Evolutionary conservation across 164 flowering plant genomes (phyloP).

Genomic region (Umbellularia californica): DNA sequence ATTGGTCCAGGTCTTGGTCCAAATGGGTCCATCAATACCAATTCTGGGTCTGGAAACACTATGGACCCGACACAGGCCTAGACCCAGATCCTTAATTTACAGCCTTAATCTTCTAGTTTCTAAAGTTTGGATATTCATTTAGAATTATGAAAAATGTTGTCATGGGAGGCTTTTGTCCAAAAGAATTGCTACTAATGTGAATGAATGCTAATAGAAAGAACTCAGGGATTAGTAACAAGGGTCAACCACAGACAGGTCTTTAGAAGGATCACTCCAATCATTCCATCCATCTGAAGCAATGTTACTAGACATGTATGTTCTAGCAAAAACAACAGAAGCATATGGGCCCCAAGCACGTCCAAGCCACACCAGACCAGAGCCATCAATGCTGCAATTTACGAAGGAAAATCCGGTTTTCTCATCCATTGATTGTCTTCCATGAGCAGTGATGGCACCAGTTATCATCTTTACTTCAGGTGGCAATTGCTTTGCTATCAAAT

Average conservation of each 20-base stretch:
- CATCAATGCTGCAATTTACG: conserved; percentile 54
- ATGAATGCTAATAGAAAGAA: not conserved
- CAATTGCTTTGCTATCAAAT: conserved; percentile 36
- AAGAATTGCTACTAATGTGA: not conserved
- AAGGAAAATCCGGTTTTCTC: conserved; percentile 76
- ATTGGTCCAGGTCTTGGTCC: too few relatives aligned
- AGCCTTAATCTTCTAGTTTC: not conserved
- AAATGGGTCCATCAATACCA: too few relatives aligned
- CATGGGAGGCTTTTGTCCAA: not conserved
- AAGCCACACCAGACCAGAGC: conserved; percentile 67
- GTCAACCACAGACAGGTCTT: conserved; percentile 38
- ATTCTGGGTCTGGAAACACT: too few relatives aligned
- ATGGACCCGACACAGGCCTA: too few relatives aligned
- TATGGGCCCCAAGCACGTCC: conserved; percentile 82
- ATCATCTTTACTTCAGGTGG: conserved; percentile 21
- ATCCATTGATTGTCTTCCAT: conserved; percentile 37
- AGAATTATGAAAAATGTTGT: not conserved
- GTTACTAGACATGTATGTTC: conserved; percentile 57
- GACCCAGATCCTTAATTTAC: not conserved
- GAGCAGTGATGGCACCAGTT: conserved; percentile 73
- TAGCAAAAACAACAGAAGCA: conserved; percentile 61
- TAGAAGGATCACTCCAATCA: conserved; percentile 46
- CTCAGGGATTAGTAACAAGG: conserved; percentile 8
- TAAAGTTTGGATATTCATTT: not conserved
- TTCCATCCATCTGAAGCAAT: conserved; percentile 57